A percentile compares a stretch with the other conserved stretches of the same genome.
phyloP scores from a whole-genome alignment of 169 alveolate species.

The Plasmodium coatneyi region DNA sequence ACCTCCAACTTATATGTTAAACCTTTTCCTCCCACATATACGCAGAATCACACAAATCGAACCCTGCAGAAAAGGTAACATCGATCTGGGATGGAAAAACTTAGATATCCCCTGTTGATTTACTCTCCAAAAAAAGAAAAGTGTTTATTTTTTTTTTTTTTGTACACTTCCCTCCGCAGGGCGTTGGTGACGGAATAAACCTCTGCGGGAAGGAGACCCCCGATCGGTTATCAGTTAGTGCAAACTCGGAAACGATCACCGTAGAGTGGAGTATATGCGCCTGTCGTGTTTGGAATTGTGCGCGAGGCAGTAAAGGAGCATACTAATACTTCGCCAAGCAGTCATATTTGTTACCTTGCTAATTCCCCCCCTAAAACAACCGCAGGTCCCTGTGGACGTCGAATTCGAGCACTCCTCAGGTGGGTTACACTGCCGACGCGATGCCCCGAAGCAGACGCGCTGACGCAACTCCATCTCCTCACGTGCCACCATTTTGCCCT shows the following conservation, averaged over 20 bases:
- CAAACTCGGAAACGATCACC: not conserved
- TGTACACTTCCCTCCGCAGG: constrained; percentile 1
- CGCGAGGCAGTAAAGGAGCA: not conserved
- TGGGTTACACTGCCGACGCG: not conserved
- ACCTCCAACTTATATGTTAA: not conserved
- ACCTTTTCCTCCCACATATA: not conserved
- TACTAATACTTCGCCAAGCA: not conserved
- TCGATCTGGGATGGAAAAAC: not conserved
- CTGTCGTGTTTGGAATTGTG: not conserved
- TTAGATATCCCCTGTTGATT: not conserved
- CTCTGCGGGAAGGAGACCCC: constrained; percentile 39
- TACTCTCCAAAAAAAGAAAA: not conserved
- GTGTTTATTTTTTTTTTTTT: not conserved
- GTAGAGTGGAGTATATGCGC: not conserved
- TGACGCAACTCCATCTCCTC: not conserved
- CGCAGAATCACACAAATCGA: not conserved
- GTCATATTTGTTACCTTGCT: not conserved
- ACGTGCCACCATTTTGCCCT: not conserved
- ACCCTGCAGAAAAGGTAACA: not conserved
- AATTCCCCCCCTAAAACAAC: not conserved
- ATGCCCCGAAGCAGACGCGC: not conserved
- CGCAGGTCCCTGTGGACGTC: constrained; percentile 23
- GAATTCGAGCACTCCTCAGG: constrained; percentile 62
- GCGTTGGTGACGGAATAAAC: constrained; percentile 17
- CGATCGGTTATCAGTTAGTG: constrained; percentile 43